Conservation (phyloP, 495 filamentous ascomycete genomes). For the Lasiosphaeriaceae sp. region DNA sequence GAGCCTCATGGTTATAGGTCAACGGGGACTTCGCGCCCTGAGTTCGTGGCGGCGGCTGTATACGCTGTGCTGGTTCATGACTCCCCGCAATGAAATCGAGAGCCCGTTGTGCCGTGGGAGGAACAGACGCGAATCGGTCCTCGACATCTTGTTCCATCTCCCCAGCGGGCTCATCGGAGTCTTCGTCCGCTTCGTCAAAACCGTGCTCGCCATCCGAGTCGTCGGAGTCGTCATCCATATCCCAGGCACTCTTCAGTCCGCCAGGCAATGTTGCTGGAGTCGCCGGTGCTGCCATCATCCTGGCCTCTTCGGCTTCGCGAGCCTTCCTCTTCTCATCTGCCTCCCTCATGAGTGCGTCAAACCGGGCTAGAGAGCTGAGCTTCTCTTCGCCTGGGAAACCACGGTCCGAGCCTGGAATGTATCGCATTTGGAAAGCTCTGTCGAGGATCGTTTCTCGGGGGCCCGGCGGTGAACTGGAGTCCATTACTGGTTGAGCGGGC, state of each 20-base stretch:
- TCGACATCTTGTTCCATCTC: conserved; percentile 30
- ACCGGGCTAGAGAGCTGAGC: conserved; percentile 53
- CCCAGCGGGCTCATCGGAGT: conserved; percentile 33
- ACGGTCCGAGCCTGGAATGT: conserved; percentile 47
- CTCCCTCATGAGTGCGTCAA: conserved; percentile 56
- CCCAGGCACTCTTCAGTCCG: conserved; percentile 43
- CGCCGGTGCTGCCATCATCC: conserved; percentile 12
- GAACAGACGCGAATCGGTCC: conserved; percentile 29
- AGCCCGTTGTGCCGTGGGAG: conserved; percentile 37
- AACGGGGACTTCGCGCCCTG: conserved; percentile 14
- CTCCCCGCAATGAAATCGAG: conserved; percentile 49
- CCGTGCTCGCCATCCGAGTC: conserved; percentile 25
- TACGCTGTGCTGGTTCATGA: conserved; percentile 16
- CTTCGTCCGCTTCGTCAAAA: conserved; percentile 37
- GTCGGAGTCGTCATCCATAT: conserved; percentile 37
- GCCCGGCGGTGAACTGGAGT: conserved; percentile 36
- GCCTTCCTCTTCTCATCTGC: conserved; percentile 42
- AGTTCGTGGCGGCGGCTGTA: conserved; percentile 12
- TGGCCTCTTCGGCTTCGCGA: conserved; percentile 25
- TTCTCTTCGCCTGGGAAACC: conserved; percentile 49
- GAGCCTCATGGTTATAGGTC: conserved; percentile 30
- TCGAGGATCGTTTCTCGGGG: conserved; percentile 57
- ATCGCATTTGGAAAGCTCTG: conserved; percentile 54
- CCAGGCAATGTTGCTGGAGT: conserved; percentile 8
- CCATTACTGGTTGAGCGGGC: conserved; percentile 28